Base-by-base conservation (phyloP, 192 early-diverging fungal genomes). In the Gamsiella multidivaricata region DNA sequence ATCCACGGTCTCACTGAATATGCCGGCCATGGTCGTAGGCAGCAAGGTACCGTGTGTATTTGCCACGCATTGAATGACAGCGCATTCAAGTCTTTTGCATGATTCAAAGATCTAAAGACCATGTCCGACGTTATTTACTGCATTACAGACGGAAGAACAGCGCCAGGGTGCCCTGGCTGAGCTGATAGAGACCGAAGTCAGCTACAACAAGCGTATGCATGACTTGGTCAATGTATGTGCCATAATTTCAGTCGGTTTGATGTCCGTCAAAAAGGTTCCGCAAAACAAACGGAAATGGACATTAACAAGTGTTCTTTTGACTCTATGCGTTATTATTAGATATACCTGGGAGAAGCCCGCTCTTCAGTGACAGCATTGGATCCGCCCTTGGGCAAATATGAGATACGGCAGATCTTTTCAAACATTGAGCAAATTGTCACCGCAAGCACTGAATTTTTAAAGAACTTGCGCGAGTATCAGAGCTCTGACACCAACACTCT, bases 321-420 rank as follows among this genome's bases (percentile, higher is more conserved):
- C n/a, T n/a, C n/a, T n/a, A n/a, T n/a, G n/a, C n/a, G 18, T 23
- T 10, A 14, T 15, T 0, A 17, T 12, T 50, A 71, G 69, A n/a
- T 71, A 41, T 71, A 71, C 34, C 29, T 56, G 8, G 23, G 33
- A 5, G 69, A 71, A 18, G 69, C 61, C 10, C 51, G 43, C 8
- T 32, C 15, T 1, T 43, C 63, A 11, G 52, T 43, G 2, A 46
- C 51, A 37, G 61, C 47, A 23, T 29, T 50, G 3, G 34, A 15
- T 28, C 50, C 68, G 1, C 51, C 52, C 5, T 15, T 61, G 2
- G 56, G 69, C 41, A 71, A 71, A 33, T 71, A 71, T 18, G 69
- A 71, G 61, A 51, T 71, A 3, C 54, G 61, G 15, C 42, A 63
- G 3, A 71, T 71, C 3, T 71, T 71, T 22, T 71, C 69, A n/a